Percentiles rank a stretch among this genome's conserved stretches.
Conservation (phyloP, 768 basidiomycete genomes). For the Scleroderma citrinum region DNA sequence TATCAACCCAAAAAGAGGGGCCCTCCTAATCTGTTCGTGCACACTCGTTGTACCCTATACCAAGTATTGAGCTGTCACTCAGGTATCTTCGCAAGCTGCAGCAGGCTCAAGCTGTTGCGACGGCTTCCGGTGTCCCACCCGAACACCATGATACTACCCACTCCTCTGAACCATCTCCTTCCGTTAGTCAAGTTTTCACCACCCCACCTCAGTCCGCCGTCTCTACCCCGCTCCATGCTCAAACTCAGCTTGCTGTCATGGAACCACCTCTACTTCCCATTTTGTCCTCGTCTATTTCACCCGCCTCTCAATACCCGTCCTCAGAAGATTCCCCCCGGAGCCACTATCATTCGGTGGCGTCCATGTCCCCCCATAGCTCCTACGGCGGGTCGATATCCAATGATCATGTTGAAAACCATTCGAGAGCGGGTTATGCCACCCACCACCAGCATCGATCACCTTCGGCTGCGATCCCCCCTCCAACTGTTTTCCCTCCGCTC, state of each 20-base stretch:
- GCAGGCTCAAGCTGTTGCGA: slow-evolving; percentile 54
- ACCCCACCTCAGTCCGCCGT: slow-evolving; percentile 45
- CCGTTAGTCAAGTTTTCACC: slow-evolving; percentile 30
- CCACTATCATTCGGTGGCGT: slow-evolving; percentile 41
- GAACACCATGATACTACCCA: slow-evolving; percentile 32
- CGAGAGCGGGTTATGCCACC: neutral
- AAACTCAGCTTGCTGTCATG: slow-evolving; percentile 35
- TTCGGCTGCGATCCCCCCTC: slow-evolving; percentile 28
- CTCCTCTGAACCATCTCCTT: slow-evolving; percentile 43
- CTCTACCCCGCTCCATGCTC: slow-evolving; percentile 35
- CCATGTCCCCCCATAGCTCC: slow-evolving; percentile 28
- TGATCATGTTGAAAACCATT: neutral
- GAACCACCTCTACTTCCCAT: slow-evolving; percentile 43
- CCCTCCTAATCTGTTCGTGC: slow-evolving; percentile 79
- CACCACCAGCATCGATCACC: neutral
- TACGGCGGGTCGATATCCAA: slow-evolving; percentile 27
- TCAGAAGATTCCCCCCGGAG: slow-evolving; percentile 62
- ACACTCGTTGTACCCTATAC: neutral
- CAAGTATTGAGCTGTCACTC: neutral
- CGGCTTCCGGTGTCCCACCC: slow-evolving; percentile 43
- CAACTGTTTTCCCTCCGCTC: slow-evolving; percentile 48
- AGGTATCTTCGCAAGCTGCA: slow-evolving; percentile 79
- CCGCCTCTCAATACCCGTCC: slow-evolving; percentile 68
- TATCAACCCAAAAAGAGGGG: slow-evolving; percentile 93
- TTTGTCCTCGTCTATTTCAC: slow-evolving; percentile 32